Evolutionary conservation across 148 eudicot genomes (phyloP).

Genomic region (Pharnaceum exiguum): DNA sequence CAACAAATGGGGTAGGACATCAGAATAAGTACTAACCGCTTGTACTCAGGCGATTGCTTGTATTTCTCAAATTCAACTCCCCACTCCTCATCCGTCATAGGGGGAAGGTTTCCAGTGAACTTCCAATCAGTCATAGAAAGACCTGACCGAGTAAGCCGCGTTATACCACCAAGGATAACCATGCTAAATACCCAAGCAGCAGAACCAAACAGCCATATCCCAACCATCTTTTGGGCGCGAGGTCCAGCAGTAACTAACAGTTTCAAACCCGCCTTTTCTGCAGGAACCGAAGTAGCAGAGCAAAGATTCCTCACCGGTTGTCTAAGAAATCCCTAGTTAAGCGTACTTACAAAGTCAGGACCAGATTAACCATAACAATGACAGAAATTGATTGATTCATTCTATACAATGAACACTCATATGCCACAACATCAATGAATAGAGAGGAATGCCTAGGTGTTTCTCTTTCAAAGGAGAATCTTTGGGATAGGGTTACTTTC

Average conservation of each 20-base stretch:
- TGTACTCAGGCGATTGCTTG: conserved; percentile 89
- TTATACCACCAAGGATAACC: conserved; percentile 95
- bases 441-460: too few species aligned
- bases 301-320: conserved; percentile 55
- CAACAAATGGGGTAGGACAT: too few species aligned
- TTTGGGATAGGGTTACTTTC: too few species aligned
- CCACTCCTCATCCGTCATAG: conserved; percentile 86
- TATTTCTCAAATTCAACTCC: conserved; percentile 81
- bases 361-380: not conserved
- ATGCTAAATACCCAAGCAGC: conserved; percentile 98
- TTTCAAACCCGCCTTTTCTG: conserved; percentile 56
- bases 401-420: too few species aligned
- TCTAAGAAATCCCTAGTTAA: conserved; percentile 35
- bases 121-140: conserved; percentile 99
- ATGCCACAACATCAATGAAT: too few species aligned
- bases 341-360: not conserved
- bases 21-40: conserved; percentile 50
- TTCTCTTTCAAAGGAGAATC: too few species aligned
- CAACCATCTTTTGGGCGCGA: conserved; percentile 78
- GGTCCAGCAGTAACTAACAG: conserved; percentile 81
- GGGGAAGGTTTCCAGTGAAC: conserved; percentile 84
- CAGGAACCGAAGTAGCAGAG: conserved; percentile 36
- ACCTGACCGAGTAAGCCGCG: conserved; percentile 85
- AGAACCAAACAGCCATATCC: conserved; percentile 93
- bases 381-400: not conserved